Conservation (phyloP, 768 basidiomycete genomes). For the Podaxis carcinomalis region DNA sequence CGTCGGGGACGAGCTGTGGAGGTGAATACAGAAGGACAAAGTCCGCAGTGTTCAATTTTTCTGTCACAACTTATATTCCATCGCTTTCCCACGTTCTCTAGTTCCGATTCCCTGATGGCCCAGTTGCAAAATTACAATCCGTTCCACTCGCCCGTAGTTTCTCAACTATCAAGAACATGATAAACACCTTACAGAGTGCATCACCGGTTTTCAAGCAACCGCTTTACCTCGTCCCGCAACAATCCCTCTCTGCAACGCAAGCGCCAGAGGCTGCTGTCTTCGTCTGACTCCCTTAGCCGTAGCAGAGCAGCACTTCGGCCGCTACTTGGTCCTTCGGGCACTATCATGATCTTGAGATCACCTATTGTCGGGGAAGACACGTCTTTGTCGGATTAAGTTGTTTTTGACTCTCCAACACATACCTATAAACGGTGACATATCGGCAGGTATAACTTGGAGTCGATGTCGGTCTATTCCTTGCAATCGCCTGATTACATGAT, state of each 20-base stretch:
- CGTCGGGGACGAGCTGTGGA: conserved; percentile 7
- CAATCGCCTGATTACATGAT: conserved; percentile 48
- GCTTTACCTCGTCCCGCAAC: conserved; percentile 42
- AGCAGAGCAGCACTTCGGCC: conserved; percentile 32
- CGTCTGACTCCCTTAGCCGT: conserved; percentile 59
- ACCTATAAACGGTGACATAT: conserved; percentile 62
- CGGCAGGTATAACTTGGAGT: conserved; percentile 48
- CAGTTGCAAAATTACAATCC: background rate
- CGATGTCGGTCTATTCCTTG: conserved; percentile 38
- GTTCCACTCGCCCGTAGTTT: background rate
- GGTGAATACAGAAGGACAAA: background rate
- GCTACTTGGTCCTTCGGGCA: conserved; percentile 17
- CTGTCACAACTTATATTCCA: conserved; percentile 5
- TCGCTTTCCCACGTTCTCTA: conserved; percentile 15
- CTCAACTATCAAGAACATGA: background rate
- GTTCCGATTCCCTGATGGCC: background rate
- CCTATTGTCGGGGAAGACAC: conserved; percentile 33
- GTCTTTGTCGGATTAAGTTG: conserved; percentile 12
- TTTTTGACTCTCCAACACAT: conserved; percentile 15
- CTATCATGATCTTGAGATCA: conserved; percentile 59
- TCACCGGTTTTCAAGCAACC: conserved; percentile 22
- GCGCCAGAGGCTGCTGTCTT: conserved; percentile 71
- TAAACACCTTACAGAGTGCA: background rate
- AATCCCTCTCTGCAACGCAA: conserved; percentile 47
- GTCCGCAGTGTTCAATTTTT: conserved; percentile 11